These are phyloP conservation scores for Stachybotrys chartarum DNA, from an alignment of 2,329 filamentous ascomycete genomes.

Conservation along the genomic window DNA sequence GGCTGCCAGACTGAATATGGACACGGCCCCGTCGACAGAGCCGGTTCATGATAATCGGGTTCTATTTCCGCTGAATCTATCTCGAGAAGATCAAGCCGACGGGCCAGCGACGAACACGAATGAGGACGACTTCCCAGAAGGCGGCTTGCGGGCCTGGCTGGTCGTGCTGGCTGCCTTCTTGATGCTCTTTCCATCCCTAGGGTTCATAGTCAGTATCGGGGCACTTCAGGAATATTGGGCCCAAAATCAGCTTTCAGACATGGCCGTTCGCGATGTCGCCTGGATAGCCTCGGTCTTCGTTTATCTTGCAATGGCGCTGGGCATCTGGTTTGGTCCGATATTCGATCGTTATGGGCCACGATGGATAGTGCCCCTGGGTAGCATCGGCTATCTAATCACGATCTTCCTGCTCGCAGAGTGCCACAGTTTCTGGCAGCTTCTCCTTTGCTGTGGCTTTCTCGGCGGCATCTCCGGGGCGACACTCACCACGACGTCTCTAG, in stretches of 20 bases:
- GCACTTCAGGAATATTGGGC: too few relatives aligned
- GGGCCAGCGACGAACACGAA: too few relatives aligned
- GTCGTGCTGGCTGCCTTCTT: too few relatives aligned
- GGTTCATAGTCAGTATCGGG: too few relatives aligned
- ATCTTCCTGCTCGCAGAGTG: conserved; percentile 41
- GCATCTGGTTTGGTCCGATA: conserved; percentile 39
- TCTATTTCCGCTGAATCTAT: too few relatives aligned
- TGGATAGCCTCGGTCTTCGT: conserved; percentile 41
- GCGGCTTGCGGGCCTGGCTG: too few relatives aligned
- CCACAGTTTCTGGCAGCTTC: conserved; percentile 39
- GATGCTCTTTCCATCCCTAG: too few relatives aligned
- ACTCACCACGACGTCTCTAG: conserved; percentile 25
- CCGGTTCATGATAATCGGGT: too few relatives aligned
- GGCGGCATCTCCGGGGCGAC: conserved; percentile 33
- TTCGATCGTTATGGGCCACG: conserved; percentile 40
- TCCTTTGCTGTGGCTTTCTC: conserved; percentile 34
- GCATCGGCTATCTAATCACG: conserved; percentile 25
- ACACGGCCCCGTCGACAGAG: too few relatives aligned
- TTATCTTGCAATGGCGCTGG: conserved; percentile 35
- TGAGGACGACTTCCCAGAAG: too few relatives aligned
- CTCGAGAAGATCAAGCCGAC: too few relatives aligned
- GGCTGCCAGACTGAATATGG: too few relatives aligned
- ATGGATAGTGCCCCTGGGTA: conserved; percentile 28
- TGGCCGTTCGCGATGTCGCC: conserved; percentile 35
- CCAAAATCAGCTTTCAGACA: conserved; percentile 31